Evolutionary conservation across 441 rosid species (phyloP), one percentile per base, ranked within the genome.

Genomic region (Euphorbia celastroides): DNA sequence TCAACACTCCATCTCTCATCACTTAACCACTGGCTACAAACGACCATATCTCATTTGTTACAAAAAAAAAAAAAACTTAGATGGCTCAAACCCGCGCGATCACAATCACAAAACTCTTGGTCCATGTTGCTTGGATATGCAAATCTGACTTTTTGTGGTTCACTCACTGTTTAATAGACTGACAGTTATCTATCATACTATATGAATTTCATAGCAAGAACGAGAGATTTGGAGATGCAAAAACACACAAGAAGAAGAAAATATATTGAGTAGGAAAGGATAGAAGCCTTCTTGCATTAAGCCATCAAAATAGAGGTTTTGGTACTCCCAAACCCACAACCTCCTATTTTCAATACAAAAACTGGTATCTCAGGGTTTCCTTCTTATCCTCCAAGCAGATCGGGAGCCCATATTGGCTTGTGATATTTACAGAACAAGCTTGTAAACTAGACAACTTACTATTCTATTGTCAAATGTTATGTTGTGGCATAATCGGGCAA

Each of bases 361-460:
- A 54, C 54, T 25, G 36, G 9, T 51, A 23, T 36, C 67, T 56
- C 19, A 31, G 22, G 50, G 41, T 41, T 66, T 44, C 63, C 58
- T 22, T 54, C 78, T 74, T 57, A 31, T 51, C 74, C 78, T 77
- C 76, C 75, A 14, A 20, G 0, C 42, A 67, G 72, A 62, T 30
- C n/a, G 61, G 75, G 77, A 73, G 78, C 78, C 54, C 60, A 36
- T 74, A 65, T 66, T 75, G 73, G 75, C n/a, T 75, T 71, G 71
- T 75, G 73, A 77, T 86, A 84, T 78, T 78, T 83, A 84, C 84
- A 78, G 22, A 26, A 51, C 54, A 70, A 70, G 44, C 27, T 54
- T 26, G 34, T 56, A 32, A 14, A 59, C 30, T 9, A 19, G 2
- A 20, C 51, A 26, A 51, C 20, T 13, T 5, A 70, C 60, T 32